Base-by-base conservation (phyloP, 495 filamentous ascomycete species). In the Aspergillus sclerotiicarbonarius region DNA sequence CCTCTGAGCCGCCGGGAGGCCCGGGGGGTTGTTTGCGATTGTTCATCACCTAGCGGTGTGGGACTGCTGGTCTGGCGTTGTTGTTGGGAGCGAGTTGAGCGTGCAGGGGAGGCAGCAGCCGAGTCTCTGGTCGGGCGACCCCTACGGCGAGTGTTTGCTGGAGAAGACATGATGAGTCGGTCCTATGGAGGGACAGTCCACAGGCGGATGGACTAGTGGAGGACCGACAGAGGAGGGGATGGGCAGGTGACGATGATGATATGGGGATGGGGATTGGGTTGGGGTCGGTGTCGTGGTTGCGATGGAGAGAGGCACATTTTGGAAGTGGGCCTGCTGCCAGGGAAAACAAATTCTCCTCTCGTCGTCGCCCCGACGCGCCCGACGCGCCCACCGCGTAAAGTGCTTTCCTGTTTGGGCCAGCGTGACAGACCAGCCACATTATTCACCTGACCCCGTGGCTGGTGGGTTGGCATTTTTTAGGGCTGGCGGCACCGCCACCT, bases 161-260 rank as follows among this genome's bases (percentile, higher is more conserved):
- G 80, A 37, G 80, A 81, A 64, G 80, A 80, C 80, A 82, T 82
- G 48, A 56, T 67, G 58, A 51, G 47, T 32, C 33, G 47, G 53
- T 52, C 62, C 59, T 51, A 48, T 52, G 13, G 31, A 30, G 19
- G n/a, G 48, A 48, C 20, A 41, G 37, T 47, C 54, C 54, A 53
- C 41, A 25, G 21, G 29, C 41, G 19, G 9, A 44, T 57, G 13
- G 20, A 51, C 21, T 16, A 49, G 9, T 44, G 39, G 56, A 16
- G 58, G 54, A 57, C 53, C 46, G 54, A 59, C 35, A 53, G 46
- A 25, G 19, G 48, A 47, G 55, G 62, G 62, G 61, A 62, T 66
- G 63, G 63, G 67, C 51, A 63, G 62, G 19, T 46, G 53, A 31
- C 39, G 37, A 31, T 31, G 16, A 16, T 19, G 8, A 20, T 25